phyloP scores from a whole-genome alignment of 495 filamentous ascomycete genomes.

The Sporormia fimetaria region DNA sequence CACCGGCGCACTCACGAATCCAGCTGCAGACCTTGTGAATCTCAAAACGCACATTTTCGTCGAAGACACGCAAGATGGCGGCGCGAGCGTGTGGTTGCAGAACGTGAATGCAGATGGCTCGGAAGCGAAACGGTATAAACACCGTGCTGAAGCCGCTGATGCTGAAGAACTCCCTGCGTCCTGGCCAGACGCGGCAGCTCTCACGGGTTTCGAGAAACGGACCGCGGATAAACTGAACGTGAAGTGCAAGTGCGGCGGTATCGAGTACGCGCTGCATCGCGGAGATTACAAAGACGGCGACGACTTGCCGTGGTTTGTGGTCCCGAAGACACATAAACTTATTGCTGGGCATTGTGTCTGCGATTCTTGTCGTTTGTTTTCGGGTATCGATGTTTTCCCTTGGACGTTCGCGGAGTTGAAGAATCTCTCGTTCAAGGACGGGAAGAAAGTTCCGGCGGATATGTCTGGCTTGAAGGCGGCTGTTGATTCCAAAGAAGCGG shows the following conservation, averaged over 20 bases:
- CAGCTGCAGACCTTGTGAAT: constrained; percentile 27
- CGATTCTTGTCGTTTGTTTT: constrained; percentile 40
- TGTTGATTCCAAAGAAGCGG: constrained; percentile 25
- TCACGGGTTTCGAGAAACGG: constrained; percentile 1
- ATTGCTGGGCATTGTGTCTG: constrained; percentile 39
- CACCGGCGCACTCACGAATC: constrained; percentile 30
- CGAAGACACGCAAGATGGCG: constrained; percentile 37
- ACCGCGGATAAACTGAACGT: constrained; percentile 6
- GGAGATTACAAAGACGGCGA: constrained; percentile 25
- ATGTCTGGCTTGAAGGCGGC: constrained; percentile 22
- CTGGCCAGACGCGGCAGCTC: constrained; percentile 3
- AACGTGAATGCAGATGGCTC: constrained; percentile 24
- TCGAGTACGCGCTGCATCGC: constrained; percentile 35
- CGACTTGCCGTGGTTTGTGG: constrained; percentile 35
- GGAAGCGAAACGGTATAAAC: constrained; percentile 19
- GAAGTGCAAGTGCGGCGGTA: constrained; percentile 43
- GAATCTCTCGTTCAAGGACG: constrained; percentile 29
- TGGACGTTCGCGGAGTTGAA: constrained; percentile 35
- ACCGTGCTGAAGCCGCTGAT: not conserved
- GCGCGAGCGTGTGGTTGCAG: constrained; percentile 32
- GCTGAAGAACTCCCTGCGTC: constrained; percentile 10
- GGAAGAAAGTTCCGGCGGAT: constrained; percentile 20
- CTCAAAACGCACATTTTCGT: constrained; percentile 36
- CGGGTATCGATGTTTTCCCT: constrained; percentile 37
- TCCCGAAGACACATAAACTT: constrained; percentile 34